phyloP scores from a whole-genome alignment of 75 land plant species.

The Sequoia sempervirens region DNA sequence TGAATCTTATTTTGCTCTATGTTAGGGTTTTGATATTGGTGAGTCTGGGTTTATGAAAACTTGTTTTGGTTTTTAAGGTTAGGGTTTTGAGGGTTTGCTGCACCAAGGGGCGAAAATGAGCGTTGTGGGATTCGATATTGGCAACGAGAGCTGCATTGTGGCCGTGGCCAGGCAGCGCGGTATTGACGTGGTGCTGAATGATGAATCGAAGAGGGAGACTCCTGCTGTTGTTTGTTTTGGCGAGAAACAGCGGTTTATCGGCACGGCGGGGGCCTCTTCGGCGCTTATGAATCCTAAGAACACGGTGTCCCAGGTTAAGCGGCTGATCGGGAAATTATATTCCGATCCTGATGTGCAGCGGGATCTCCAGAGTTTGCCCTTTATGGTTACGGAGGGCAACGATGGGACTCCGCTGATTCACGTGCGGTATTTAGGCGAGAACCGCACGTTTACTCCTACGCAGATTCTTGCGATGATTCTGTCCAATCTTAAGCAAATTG shows the following conservation, averaged over 20 bases:
- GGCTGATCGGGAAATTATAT: slow-evolving; percentile 61
- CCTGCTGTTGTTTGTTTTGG: slow-evolving; percentile 81
- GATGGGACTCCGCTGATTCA: slow-evolving; percentile 39
- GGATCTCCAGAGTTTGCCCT: slow-evolving; percentile 37
- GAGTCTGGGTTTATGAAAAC: background rate
- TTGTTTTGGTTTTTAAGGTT: background rate
- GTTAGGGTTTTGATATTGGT: background rate
- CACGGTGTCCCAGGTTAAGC: slow-evolving; percentile 69
- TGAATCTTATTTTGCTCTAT: background rate
- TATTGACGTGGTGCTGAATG: slow-evolving; percentile 80
- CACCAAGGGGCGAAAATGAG: slow-evolving; percentile 51
- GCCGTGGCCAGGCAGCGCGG: slow-evolving; percentile 84
- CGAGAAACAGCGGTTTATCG: slow-evolving; percentile 87
- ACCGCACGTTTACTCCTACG: slow-evolving; percentile 29
- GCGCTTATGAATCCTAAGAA: slow-evolving; percentile 69
- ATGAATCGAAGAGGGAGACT: slow-evolving; percentile 84
- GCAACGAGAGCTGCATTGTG: slow-evolving; percentile 79
- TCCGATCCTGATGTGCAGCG: slow-evolving; percentile 61
- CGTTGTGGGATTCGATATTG: slow-evolving; percentile 80
- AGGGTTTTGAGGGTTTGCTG: background rate
- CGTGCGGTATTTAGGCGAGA: slow-evolving; percentile 38
- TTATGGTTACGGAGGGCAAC: slow-evolving; percentile 38
- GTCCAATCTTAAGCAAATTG: slow-evolving; percentile 39
- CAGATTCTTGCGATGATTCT: slow-evolving; percentile 51
- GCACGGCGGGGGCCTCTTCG: slow-evolving; percentile 75